These are phyloP conservation scores for Ophiosphaerella herpotricha DNA, from an alignment of 2,329 filamentous ascomycete species.

Conservation along the genomic window DNA sequence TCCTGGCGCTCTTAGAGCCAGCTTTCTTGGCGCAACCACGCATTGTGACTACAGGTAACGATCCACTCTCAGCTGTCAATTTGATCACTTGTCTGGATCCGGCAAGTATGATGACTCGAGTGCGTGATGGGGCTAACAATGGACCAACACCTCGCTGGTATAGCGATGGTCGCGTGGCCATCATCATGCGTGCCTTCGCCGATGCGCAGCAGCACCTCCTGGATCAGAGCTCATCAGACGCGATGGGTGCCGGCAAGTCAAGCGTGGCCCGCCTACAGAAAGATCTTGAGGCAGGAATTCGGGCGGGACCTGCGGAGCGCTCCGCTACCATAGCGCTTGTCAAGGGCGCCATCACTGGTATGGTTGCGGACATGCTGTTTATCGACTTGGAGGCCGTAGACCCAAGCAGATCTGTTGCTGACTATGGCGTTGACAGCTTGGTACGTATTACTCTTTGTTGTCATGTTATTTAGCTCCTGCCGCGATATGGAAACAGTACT, in stretches of 20 bases:
- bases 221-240: neutral
- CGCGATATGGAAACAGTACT: too few species aligned
- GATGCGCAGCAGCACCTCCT: neutral
- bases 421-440: slow-evolving; percentile 1
- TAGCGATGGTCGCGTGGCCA: neutral
- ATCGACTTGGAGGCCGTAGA: neutral
- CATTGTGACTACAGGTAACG: neutral
- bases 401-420: neutral
- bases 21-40: neutral
- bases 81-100: slow-evolving; percentile 5
- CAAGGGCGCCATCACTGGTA: neutral
- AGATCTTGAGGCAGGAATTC: neutral
- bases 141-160: slow-evolving; percentile 1
- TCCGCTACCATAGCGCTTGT: neutral
- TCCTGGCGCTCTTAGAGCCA: slow-evolving; percentile 5
- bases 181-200: neutral
- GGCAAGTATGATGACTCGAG: neutral
- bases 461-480: too few species aligned
- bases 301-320: neutral
- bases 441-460: too few species aligned
- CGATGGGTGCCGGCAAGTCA: neutral
- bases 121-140: neutral
- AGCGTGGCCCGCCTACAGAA: neutral
- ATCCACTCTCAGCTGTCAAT: slow-evolving; percentile 3
- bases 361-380: neutral